These are phyloP conservation scores for Sisymbrium irio DNA, from an alignment of 345 rosid genomes.

Conservation along the genomic window DNA sequence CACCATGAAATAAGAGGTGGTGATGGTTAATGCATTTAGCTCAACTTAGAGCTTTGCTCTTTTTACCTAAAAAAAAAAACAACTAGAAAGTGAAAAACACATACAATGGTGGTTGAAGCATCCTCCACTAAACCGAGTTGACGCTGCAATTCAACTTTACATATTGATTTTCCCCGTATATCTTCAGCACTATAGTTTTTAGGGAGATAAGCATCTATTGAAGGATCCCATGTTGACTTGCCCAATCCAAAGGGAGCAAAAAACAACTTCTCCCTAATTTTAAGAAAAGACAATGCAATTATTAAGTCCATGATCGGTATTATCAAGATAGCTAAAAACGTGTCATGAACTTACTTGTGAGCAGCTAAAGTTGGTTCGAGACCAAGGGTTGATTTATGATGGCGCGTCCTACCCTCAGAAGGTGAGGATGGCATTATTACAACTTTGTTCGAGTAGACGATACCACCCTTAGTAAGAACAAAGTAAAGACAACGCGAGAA, in stretches of 20 bases:
- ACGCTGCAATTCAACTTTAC: slow-evolving; percentile 56
- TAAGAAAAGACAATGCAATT: neutral
- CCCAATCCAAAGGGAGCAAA: slow-evolving; percentile 60
- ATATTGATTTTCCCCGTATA: slow-evolving; percentile 56
- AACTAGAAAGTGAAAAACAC: slow-evolving; percentile 18
- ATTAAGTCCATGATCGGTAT: neutral
- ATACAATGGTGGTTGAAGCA: slow-evolving; percentile 49
- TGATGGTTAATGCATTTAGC: neutral
- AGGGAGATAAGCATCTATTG: slow-evolving; percentile 57
- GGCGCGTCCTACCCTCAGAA: slow-evolving; percentile 50
- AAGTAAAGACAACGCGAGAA: slow-evolving; percentile 15
- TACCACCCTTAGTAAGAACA: slow-evolving; percentile 54
- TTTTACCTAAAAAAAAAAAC: neutral
- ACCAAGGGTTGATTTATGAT: slow-evolving; percentile 45
- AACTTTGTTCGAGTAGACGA: slow-evolving; percentile 80
- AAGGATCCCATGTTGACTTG: slow-evolving; percentile 64
- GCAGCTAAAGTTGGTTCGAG: slow-evolving; percentile 53
- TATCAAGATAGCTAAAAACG: neutral
- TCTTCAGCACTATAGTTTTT: slow-evolving; percentile 52
- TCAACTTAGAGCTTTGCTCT: neutral
- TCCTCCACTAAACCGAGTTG: slow-evolving; percentile 43
- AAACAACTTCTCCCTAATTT: slow-evolving; percentile 64
- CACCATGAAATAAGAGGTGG: neutral
- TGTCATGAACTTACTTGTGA: slow-evolving; percentile 51
- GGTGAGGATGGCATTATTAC: slow-evolving; percentile 48